phyloP scores from a whole-genome alignment of 176 grass and related monocot genomes.

The Neostapfia colusana region DNA sequence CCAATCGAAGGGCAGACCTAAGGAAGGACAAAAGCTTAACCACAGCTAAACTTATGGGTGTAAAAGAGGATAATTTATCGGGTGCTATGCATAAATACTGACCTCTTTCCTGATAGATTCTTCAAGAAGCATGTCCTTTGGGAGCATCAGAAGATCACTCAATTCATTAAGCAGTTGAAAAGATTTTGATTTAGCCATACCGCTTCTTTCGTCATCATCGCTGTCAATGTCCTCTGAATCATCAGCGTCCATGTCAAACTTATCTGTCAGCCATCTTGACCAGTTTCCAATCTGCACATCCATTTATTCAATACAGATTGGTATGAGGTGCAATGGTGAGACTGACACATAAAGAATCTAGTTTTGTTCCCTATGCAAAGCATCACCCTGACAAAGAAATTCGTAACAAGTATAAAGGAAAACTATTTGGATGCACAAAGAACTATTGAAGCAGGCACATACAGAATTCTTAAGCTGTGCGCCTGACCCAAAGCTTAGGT shows the following conservation, averaged over 20 bases:
- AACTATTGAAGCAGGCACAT: conserved; percentile 42
- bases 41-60: background rate
- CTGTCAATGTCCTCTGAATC: conserved; percentile 42
- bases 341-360: conserved; percentile 28
- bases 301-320: conserved; percentile 39
- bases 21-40: conserved; percentile 40
- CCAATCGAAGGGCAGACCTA: conserved; percentile 86
- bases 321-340: conserved; percentile 9
- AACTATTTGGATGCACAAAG: conserved; percentile 22
- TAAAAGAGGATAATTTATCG: conserved; percentile 4
- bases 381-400: background rate
- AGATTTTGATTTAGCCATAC: conserved; percentile 37
- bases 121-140: conserved; percentile 95
- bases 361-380: conserved; percentile 29
- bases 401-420: conserved; percentile 14
- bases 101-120: conserved; percentile 83
- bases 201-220: conserved; percentile 37
- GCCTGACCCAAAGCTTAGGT: conserved; percentile 95
- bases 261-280: conserved; percentile 87
- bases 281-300: conserved; percentile 87
- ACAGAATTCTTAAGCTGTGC: conserved; percentile 94
- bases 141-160: conserved; percentile 96
- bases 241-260: conserved; percentile 56
- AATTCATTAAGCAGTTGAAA: conserved; percentile 84
- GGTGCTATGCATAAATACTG: conserved; percentile 14